Evolutionary conservation across 495 filamentous ascomycete species (phyloP), one percentile per base, ranked within the genome.

Genomic region (Lepraria neglecta): DNA sequence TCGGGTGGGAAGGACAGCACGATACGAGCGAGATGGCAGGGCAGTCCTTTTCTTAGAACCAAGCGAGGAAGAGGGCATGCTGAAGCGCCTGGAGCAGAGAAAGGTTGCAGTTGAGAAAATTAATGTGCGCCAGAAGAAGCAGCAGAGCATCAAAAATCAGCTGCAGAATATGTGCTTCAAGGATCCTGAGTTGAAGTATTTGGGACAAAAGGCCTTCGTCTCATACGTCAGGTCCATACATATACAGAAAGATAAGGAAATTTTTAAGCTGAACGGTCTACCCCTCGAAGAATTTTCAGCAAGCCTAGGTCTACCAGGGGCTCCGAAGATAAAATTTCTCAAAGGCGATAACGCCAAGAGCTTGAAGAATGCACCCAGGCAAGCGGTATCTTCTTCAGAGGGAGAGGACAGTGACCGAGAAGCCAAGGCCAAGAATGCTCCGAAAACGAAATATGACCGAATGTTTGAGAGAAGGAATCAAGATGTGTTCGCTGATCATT

Each of bases 381-480:
- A 77, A 43, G 77, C 75, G 15, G 65, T 83, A 1, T 76, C 75
- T 21, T 77, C 78, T 15, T 77, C 77, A 58, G 82, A 75, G 21
- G 75, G 75, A 11, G 78, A 81, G 31, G 83, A 79, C 15, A 78
- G 77, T 35, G 83, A 81, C 35, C 81, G 77, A 15, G 80, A 80
- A n/a, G 77, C 75, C 5, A 75, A 75, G 57, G 73, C 72, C 59
- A 80, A 79, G 67, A 77, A 74, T 58, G 76, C 78, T 45, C 89
- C 92, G 6, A 81, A 90, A 48, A 97, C 94, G 27, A 96, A 94
- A 72, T 92, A 92, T 69, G 89, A 97, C 69, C 89, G 91, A 61
- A 96, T 97, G 91, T 95, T 96, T 67, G 92, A 96, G 75, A 78
- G 94, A 63, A 86, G 85, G 61, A 96, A 97, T 74, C 91, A 96